phyloP scores from a whole-genome alignment of 331 rosid genomes.

The Acacia pycnantha region DNA sequence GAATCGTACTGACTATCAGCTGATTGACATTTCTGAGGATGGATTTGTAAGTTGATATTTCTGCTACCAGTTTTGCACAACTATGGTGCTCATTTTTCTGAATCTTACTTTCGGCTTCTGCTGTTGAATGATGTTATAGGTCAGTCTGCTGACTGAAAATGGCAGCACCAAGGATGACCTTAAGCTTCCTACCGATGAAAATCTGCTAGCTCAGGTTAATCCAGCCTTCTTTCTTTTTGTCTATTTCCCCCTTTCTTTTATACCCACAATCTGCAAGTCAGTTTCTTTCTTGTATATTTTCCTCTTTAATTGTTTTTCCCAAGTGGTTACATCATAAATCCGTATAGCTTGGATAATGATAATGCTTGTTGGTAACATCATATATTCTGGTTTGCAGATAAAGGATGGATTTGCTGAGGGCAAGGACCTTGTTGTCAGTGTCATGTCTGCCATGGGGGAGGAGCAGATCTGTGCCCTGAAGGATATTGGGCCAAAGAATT shows the following conservation, averaged over 20 bases:
- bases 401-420: constrained; percentile 78
- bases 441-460: constrained; percentile 83
- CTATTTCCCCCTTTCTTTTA: neutral
- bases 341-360: too few relatives aligned
- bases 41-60: constrained; percentile 58
- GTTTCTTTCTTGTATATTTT: neutral
- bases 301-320: neutral
- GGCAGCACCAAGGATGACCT: constrained; percentile 82
- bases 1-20: constrained; percentile 77
- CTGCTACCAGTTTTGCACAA: neutral
- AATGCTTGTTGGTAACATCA: neutral
- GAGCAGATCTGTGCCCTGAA: constrained; percentile 73
- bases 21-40: constrained; percentile 76
- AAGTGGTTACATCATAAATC: neutral
- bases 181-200: constrained; percentile 68
- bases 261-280: neutral
- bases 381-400: constrained; percentile 41
- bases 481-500: constrained; percentile 70
- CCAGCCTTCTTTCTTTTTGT: neutral
- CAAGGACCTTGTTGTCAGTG: constrained; percentile 66
- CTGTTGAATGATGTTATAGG: constrained; percentile 33
- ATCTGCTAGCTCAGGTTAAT: constrained; percentile 59
- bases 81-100: constrained; percentile 6
- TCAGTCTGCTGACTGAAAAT: constrained; percentile 75
- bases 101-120: neutral